Evolutionary conservation across 257 asterid species (phyloP), one percentile per base, ranked within the genome.

Genomic region (Lavandula angustifolia): DNA sequence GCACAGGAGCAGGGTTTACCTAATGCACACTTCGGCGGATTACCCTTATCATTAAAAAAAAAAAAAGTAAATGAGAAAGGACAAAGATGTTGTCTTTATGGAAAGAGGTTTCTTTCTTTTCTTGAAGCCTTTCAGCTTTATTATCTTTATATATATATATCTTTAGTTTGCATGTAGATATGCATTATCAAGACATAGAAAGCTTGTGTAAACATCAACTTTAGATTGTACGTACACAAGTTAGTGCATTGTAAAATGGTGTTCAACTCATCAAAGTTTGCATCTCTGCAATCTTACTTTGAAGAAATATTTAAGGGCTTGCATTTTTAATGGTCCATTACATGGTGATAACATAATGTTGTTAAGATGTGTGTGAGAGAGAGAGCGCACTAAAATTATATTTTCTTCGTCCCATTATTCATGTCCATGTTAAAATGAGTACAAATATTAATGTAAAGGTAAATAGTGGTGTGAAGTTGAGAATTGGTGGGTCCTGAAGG

Each of bases 31-130:
- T n/a, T n/a, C n/a, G n/a, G n/a, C n/a, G n/a, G n/a, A n/a, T n/a
- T n/a, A n/a, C n/a, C n/a, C n/a, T n/a, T n/a, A n/a, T n/a, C n/a
- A n/a, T n/a, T n/a, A n/a, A 48, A 38, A 54, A 53, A 34, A 56
- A 10, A 43, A 51, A 50, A 69, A 67, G 66, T 50, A 60, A 67
- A 72, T 72, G 76, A 54, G 60, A 66, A 34, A 67, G 22, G 78
- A 43, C 49, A 10, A 44, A 48, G 38, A 42, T 52, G 37, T 42
- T 52, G 43, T 16, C 27, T 66, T 75, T 33, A 9, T 55, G 51
- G 22, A 73, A 70, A 70, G 66, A 33, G 72, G 16, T 48, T 35
- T 51, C 51, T 60, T 66, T 53, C 48, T 57, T 75, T 67, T 47
- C 62, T 56, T 56, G 66, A 62, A 66, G 64, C 54, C 68, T 40